A percentile compares a stretch with the other conserved stretches of the same genome.
Evolutionary conservation across 2,329 filamentous ascomycete species (phyloP).

Genomic region (Cercospora citrullina): DNA sequence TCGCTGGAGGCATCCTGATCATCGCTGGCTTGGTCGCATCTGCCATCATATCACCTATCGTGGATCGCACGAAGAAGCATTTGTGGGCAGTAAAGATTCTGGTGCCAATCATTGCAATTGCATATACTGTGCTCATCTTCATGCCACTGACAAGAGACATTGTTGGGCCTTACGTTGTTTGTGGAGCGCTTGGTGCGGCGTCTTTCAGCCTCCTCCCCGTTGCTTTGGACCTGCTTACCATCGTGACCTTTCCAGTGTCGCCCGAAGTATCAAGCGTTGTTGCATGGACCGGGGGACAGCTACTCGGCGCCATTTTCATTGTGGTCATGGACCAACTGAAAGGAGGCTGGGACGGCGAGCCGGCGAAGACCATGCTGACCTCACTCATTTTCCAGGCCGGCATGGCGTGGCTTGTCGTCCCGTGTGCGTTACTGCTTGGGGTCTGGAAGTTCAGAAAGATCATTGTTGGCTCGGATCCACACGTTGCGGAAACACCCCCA

Average conservation of each 20-base stretch:
- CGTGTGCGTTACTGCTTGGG: constrained; percentile 39
- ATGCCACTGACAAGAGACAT: constrained; percentile 65
- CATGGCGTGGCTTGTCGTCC: constrained; percentile 63
- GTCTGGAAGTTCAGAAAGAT: constrained; percentile 37
- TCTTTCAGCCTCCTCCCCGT: constrained; percentile 81
- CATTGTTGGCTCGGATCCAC: constrained; percentile 1
- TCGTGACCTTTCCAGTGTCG: constrained; percentile 81
- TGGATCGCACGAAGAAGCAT: constrained; percentile 82
- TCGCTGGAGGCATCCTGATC: constrained; percentile 86
- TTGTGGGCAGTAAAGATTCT: constrained; percentile 70
- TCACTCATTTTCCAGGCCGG: constrained; percentile 79
- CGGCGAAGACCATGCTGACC: constrained; percentile 65
- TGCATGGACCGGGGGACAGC: constrained; percentile 83
- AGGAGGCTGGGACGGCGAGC: constrained; percentile 40
- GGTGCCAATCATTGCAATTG: constrained; percentile 67
- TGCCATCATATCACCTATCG: constrained; percentile 74
- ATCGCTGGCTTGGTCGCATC: constrained; percentile 78
- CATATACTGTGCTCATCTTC: constrained; percentile 78
- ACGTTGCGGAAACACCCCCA: neutral
- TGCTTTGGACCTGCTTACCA: constrained; percentile 80
- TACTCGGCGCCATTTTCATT: constrained; percentile 82
- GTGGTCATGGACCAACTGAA: constrained; percentile 76
- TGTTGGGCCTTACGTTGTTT: constrained; percentile 71
- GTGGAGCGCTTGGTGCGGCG: constrained; percentile 74
- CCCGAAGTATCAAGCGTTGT: constrained; percentile 83